Conservation (phyloP, 1,284 basidiomycete species). For the Sanghuangporus weigelae region DNA sequence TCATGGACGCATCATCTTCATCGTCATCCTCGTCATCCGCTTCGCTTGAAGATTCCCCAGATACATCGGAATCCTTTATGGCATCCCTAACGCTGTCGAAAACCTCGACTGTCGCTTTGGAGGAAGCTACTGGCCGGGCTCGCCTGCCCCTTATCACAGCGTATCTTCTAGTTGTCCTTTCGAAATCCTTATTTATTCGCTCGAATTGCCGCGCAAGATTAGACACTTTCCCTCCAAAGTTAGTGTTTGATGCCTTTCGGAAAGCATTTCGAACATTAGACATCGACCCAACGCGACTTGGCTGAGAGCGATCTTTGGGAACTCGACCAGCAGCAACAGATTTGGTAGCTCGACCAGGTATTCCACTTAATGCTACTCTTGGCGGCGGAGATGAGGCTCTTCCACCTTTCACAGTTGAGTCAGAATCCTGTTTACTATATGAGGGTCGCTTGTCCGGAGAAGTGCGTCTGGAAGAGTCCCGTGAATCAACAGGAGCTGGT, state of each 20-base stretch:
- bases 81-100: slow-evolving; percentile 91
- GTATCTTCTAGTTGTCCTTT: slow-evolving; percentile 64
- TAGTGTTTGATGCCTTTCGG: slow-evolving; percentile 38
- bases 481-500: slow-evolving; percentile 49
- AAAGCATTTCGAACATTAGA: slow-evolving; percentile 43
- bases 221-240: slow-evolving; percentile 59
- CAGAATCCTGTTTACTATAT: slow-evolving; percentile 27
- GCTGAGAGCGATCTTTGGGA: slow-evolving; percentile 45
- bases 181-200: slow-evolving; percentile 60
- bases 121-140: slow-evolving; percentile 89
- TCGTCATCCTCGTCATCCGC: slow-evolving; percentile 84
- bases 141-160: slow-evolving; percentile 81
- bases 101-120: slow-evolving; percentile 86
- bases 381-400: slow-evolving; percentile 39
- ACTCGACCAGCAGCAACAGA: background rate
- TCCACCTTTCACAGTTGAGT: slow-evolving; percentile 33
- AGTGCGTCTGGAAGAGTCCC: slow-evolving; percentile 53
- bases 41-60: slow-evolving; percentile 72
- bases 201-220: slow-evolving; percentile 77
- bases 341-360: slow-evolving; percentile 20
- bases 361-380: slow-evolving; percentile 22
- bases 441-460: slow-evolving; percentile 66
- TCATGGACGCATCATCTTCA: slow-evolving; percentile 42
- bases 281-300: slow-evolving; percentile 36
- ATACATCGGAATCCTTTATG: slow-evolving; percentile 77